phyloP scores from a whole-genome alignment of 495 filamentous ascomycete species.

The Geopyxis carbonaria region DNA sequence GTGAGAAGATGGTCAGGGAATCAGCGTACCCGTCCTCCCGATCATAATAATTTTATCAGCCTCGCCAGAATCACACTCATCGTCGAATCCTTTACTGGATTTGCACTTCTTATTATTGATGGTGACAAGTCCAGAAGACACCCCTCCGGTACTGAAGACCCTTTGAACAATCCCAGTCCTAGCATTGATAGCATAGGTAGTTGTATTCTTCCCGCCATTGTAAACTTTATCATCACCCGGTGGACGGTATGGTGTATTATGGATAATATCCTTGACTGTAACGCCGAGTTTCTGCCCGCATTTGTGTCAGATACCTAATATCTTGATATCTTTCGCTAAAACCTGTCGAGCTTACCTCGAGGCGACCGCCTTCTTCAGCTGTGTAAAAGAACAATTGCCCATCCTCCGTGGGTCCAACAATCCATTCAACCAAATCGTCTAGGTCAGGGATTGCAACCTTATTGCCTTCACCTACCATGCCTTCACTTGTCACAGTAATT shows the following conservation, averaged over 20 bases:
- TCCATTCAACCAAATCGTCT: slow-evolving; percentile 82
- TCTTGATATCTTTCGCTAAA: too few species aligned
- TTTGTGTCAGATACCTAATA: background rate
- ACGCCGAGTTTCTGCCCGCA: slow-evolving; percentile 42
- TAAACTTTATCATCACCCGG: slow-evolving; percentile 44
- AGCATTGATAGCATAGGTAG: slow-evolving; percentile 74
- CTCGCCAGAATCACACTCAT: slow-evolving; percentile 47
- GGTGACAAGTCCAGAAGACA: slow-evolving; percentile 22
- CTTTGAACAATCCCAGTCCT: slow-evolving; percentile 56
- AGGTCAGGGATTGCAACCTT: slow-evolving; percentile 27
- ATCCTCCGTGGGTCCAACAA: slow-evolving; percentile 80
- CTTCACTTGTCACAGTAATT: slow-evolving; percentile 45
- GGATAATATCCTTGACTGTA: slow-evolving; percentile 52
- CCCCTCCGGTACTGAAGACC: slow-evolving; percentile 36
- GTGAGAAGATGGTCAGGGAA: slow-evolving; percentile 30
- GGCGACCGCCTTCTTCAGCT: slow-evolving; percentile 33
- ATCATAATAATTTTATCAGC: slow-evolving; percentile 27
- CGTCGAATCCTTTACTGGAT: slow-evolving; percentile 44
- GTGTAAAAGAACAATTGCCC: slow-evolving; percentile 80
- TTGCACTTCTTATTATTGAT: slow-evolving; percentile 34
- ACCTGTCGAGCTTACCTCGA: slow-evolving; percentile 24
- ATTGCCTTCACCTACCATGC: slow-evolving; percentile 27
- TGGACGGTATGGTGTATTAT: slow-evolving; percentile 37
- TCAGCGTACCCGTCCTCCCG: slow-evolving; percentile 24
- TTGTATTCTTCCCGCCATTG: slow-evolving; percentile 78